Conservation (phyloP, 2,329 filamentous ascomycete species). For the Penicillium sp. region DNA sequence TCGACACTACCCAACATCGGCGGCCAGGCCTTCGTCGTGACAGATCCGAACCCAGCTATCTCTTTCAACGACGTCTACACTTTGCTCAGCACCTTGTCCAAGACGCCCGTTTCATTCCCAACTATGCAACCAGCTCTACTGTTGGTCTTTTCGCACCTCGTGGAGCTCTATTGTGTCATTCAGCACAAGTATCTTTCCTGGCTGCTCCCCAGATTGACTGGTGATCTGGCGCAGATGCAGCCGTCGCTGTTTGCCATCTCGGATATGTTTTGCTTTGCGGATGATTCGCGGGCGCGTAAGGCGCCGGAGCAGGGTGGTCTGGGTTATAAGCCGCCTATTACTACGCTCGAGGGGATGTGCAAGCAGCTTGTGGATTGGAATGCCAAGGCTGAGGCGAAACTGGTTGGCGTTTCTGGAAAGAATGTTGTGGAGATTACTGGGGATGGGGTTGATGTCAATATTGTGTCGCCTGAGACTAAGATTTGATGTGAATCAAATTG, state of each 20-base stretch:
- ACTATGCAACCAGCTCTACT: constrained; percentile 24
- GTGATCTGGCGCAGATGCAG: constrained; percentile 29
- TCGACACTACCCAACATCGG: constrained; percentile 30
- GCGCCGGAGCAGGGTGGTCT: constrained; percentile 28
- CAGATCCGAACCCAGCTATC: constrained; percentile 47
- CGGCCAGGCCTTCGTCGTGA: constrained; percentile 50
- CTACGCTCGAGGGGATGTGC: constrained; percentile 33
- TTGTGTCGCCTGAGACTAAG: constrained; percentile 17
- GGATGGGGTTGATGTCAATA: constrained; percentile 17
- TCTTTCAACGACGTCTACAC: constrained; percentile 32
- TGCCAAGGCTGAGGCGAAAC: constrained; percentile 16
- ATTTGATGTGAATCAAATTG: not conserved
- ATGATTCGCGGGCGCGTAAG: constrained; percentile 28
- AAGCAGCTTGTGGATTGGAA: constrained; percentile 35
- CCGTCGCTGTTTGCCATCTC: constrained; percentile 32
- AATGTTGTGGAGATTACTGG: constrained; percentile 12
- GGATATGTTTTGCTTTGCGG: constrained; percentile 26
- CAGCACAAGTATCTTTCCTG: constrained; percentile 26
- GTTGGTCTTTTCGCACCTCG: constrained; percentile 28
- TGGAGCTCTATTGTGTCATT: constrained; percentile 32
- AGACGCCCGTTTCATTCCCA: constrained; percentile 29
- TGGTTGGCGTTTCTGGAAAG: constrained; percentile 6
- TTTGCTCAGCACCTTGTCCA: constrained; percentile 27
- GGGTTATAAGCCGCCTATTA: constrained; percentile 32
- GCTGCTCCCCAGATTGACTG: constrained; percentile 23